Base-by-base conservation (phyloP, 208 protist genomes). In the Angomonas deanei region DNA sequence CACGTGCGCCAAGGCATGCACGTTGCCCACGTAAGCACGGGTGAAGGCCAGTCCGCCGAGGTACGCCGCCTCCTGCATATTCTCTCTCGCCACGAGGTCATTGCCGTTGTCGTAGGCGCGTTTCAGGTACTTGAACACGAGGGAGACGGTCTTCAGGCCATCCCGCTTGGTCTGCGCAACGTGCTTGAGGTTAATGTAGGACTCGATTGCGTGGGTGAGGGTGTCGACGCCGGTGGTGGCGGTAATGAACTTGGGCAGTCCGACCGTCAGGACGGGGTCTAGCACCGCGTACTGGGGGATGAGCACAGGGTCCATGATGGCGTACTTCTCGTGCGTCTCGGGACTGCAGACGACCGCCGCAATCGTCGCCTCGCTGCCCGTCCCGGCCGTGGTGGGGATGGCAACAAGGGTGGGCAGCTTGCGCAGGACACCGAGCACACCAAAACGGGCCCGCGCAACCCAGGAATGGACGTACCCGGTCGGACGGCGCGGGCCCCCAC, bases 361-460 rank as follows among this genome's bases (percentile, higher is more conserved):
- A 23, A 88, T 73, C 4, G 91, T 96, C 54, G 83, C 84, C 75
- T 96, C 91, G 24, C 81, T 91, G 52, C 88, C 91, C 10, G 88
- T 96, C 38, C 88, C 91, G 19, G 86, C 80, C 15, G 91, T 95
- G 0, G 91, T 96, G 0, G 91, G 88, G 1, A 96, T 76, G 23
- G 74, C 77, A 28, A 91, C 61, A 24, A 89, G 66, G 2, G 68
- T 74, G 27, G 80, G 81, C 64, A 84, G 54, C 54, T 56, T 34
- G 67, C 74, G 75, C 28, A 58, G n/a, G 4, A 50, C 42, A 8
- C 42, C 42, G 47, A 82, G 46, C 26, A 86, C 70, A 21, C 70
- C 60, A 57, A 83, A 55, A 53, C 86, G n/a, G n/a, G 34, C 17
- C 82, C 82, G 0, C 66, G 66, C 81, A 87, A 72, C 50, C 69